Conservation (phyloP, 163 green algal genomes). For the Picocystis sp. region DNA sequence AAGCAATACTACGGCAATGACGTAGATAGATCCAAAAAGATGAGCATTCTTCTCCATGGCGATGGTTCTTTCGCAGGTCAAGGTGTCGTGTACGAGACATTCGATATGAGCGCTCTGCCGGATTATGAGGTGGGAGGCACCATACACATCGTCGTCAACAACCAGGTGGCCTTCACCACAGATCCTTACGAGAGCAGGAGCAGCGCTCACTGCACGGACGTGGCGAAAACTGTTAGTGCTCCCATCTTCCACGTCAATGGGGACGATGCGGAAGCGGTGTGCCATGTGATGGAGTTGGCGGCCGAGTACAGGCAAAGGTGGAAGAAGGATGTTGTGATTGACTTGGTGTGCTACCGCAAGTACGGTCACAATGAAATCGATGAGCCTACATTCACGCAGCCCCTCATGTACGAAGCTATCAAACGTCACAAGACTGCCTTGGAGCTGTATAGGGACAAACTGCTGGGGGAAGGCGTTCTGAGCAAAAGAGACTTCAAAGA, state of each 20-base stretch:
- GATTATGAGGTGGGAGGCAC: conserved; percentile 90
- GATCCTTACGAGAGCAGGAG: too few relatives aligned
- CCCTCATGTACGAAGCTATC: conserved; percentile 82
- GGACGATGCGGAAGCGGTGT: conserved; percentile 87
- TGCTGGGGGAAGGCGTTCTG: conserved; percentile 59
- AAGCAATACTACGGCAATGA: conserved; percentile 47
- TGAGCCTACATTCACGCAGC: conserved; percentile 98
- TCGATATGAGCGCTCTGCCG: conserved; percentile 82
- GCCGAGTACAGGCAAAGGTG: conserved; percentile 67
- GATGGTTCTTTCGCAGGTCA: conserved; percentile 81
- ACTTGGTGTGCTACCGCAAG: conserved; percentile 71
- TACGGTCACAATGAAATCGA: conserved; percentile 99
- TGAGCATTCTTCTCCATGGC: conserved; percentile 88
- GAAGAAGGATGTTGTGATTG: conserved; percentile 84
- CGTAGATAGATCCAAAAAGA: conserved; percentile 32
- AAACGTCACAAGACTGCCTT: conserved; percentile 50
- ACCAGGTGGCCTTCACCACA: conserved; percentile 79
- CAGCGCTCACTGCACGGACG: conserved; percentile 92
- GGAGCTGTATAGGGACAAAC: conserved; percentile 63
- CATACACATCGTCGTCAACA: conserved; percentile 98
- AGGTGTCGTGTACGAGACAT: conserved; percentile 95
- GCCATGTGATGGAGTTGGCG: conserved; percentile 53
- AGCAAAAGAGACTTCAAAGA: conserved; percentile 46
- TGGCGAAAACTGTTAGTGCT: conserved; percentile 84
- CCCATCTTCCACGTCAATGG: conserved; percentile 98